These are phyloP conservation scores for Fonsecaea nubica DNA, from an alignment of 2,329 filamentous ascomycete genomes.

Conservation along the genomic window DNA sequence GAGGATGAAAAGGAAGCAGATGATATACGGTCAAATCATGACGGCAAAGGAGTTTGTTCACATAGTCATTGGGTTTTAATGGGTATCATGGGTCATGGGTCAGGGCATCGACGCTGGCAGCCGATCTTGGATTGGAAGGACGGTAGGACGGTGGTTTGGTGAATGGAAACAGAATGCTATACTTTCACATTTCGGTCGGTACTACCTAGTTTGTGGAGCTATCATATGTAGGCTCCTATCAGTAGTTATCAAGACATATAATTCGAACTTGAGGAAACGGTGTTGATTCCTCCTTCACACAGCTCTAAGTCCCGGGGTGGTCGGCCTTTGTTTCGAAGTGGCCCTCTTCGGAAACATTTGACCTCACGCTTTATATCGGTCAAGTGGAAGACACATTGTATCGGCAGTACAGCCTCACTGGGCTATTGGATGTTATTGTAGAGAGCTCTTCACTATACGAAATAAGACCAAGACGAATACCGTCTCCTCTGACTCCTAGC, in stretches of 20 bases:
- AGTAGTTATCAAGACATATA: not conserved
- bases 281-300: not conserved
- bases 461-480: not conserved
- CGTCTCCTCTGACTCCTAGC: conserved; percentile 21
- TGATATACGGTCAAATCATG: not conserved
- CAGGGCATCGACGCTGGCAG: not conserved
- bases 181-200: not conserved
- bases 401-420: not conserved
- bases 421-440: not conserved
- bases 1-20: not conserved
- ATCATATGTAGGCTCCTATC: not conserved
- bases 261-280: not conserved
- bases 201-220: not conserved
- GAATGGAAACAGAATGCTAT: not conserved
- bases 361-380: not conserved
- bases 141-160: not conserved
- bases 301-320: not conserved
- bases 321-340: not conserved
- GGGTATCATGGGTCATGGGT: not conserved
- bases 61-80: not conserved
- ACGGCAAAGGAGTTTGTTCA: not conserved
- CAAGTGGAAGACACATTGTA: not conserved
- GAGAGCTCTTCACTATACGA: not conserved
- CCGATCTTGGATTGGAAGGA: not conserved
- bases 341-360: not conserved